Base-by-base conservation (phyloP, 2,329 filamentous ascomycete genomes). In the Aspergillus chevalieri region DNA sequence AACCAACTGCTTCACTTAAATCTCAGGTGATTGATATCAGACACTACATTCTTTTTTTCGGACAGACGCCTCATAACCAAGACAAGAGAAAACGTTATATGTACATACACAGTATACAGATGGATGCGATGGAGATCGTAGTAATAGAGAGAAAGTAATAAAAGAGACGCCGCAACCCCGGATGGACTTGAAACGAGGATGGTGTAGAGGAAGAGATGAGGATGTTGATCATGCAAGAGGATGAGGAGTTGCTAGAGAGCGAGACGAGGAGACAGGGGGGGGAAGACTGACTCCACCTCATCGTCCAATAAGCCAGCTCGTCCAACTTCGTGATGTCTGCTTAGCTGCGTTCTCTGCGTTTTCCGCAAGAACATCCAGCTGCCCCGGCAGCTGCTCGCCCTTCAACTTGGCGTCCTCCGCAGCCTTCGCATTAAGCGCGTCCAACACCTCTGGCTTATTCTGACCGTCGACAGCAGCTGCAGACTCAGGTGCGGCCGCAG, bases 261-360 rank as follows among this genome's bases (percentile, higher is more conserved):
- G 21, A 44, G 21, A 28, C 6, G 5, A 17, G n/a, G 19, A 30
- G 24, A 6, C 8, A 21, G 17, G 36, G n/a, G 10, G 30, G n/a
- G 9, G 8, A 2, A 33, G 33, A 21, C 41, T 8, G 24, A 28
- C 34, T 28, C 26, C 28, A 39, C 15, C 53, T 53, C 61, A 71
- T 55, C 67, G 65, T 26, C 69, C 65, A 21, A 64, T 68, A 48
- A 71, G 52, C 69, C 69, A 71, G 53, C 65, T 65, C 47, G 58
- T 67, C 69, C 69, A 72, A 54, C 69, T 63, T 54, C 61, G 62
- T 42, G 65, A 57, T 44, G 60, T 64, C 46, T 66, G 58, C 57
- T 71, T 72, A 21, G 62, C 61, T 47, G 63, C 65, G 1, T 52
- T 52, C 47, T 68, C 68, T n/a, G 58, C 66, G 44, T 68, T 69